Base-by-base conservation (phyloP, 78 protist genomes). In the Polysphondylium violaceum region DNA sequence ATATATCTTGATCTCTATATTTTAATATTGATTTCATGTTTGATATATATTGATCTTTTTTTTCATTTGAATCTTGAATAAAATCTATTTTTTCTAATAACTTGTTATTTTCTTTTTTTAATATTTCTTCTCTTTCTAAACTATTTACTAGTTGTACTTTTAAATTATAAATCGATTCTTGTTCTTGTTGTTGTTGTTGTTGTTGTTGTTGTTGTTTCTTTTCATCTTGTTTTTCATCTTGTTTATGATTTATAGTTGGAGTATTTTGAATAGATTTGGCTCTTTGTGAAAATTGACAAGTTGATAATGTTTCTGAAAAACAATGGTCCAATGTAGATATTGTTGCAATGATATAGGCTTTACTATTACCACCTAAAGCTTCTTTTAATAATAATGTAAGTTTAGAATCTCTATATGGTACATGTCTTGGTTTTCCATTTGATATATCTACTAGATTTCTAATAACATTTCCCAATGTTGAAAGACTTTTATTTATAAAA, bases 361-460 rank as follows among this genome's bases (percentile, higher is more conserved):
- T 85, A 33, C 81, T 65, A 38, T 92, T 92, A 11, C 95, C 95
- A 19, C 95, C 95, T 27, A 92, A 71, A 12, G 95, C 81, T 25
- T 92, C 95, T 71, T 72, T 81, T 19, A 94, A 87, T 21, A 88
- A 31, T 19, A 71, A 85, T n/a, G 96, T 88, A 3, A 94, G 53
- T 65, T 87, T 94, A n/a, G 85, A 50, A 44, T 95, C 97, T 3
- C 96, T 36, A 65, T 85, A 94, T 56, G 63, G 92, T 19, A 94
- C 79, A 74, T 94, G 96, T 47, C 93, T 59, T 36, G 88, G 63
- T 44, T 71, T 61, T 27, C 96, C 94, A 16, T 53, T 72, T n/a
- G 91, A 73, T 6, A 71, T 1, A 19, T 89, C 93, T 3, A 69
- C 71, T 21, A 95, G 58, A 27, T 67, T 35, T 33, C 76, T 47